Evolutionary conservation across 768 basidiomycete species (phyloP), one percentile per base, ranked within the genome.

Genomic region (Tulasnella sp.): DNA sequence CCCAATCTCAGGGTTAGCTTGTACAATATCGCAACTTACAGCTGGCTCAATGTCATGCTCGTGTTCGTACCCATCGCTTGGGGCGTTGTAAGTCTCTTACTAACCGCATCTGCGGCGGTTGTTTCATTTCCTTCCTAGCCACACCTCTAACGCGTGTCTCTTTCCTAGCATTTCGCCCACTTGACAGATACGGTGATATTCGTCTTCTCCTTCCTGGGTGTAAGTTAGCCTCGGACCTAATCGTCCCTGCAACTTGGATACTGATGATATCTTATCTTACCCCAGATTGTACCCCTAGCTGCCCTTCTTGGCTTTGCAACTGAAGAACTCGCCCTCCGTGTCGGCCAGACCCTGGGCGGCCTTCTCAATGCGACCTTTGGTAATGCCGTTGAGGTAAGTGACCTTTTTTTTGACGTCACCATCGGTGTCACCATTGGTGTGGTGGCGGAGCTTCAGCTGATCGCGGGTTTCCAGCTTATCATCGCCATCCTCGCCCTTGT

Each of bases 331-430:
- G 93, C 95, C 7, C 83, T 94, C 78, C 90, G 94, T 44, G 91
- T 95, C 2, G 95, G 94, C 1, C 92, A 94, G 84, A 94, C 94
- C 1, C 86, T 95, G 14, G 94, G 94, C 2, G 94, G 94, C 62
- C 88, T 96, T 3, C 84, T 96, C 78, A 96, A 96, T 85, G 95
- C 95, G 34, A 96, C 80, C 77, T 75, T 82, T 31, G 80, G 82
- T 68, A 79, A 82, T 80, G 79, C 80, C 40, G 89, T 90, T 46
- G 89, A 90, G 81, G 80, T 93, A 34, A 92, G 94, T 16, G n/a
- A 71, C 31, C n/a, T n/a, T 7, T 46, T 73, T 14, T 31, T 21
- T 40, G 18, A 74, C 36, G 21, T 72, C 40, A 36, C 40, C 14
- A 24, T 62, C 42, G 31, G n/a, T n/a, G 21, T 72, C 40, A 36